phyloP scores from a whole-genome alignment of 306 rosid species.

The Casuarina cunninghamiana region DNA sequence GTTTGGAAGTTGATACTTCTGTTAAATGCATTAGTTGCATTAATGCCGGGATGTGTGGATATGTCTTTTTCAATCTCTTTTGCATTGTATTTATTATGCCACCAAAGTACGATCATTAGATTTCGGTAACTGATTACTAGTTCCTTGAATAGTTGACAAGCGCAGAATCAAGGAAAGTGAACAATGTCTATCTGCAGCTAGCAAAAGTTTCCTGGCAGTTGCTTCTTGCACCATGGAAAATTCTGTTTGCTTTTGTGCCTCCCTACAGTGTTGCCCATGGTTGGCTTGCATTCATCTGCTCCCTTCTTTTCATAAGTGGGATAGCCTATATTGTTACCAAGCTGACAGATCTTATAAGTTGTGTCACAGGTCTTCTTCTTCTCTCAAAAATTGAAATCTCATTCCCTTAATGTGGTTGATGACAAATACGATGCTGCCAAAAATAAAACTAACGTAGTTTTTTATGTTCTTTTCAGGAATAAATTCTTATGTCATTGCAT shows the following conservation, averaged over 20 bases:
- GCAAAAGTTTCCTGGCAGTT: slow-evolving; percentile 62
- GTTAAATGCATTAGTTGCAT: too few relatives aligned
- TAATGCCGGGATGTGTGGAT: not conserved
- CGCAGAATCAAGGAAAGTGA: slow-evolving; percentile 50
- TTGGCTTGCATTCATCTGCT: slow-evolving; percentile 84
- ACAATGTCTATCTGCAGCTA: slow-evolving; percentile 38
- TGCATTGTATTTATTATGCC: not conserved
- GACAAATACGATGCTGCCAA: slow-evolving; percentile 12
- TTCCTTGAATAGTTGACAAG: slow-evolving; percentile 63
- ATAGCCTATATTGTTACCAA: slow-evolving; percentile 83
- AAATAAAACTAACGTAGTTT: slow-evolving; percentile 4
- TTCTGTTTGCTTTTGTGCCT: slow-evolving; percentile 87
- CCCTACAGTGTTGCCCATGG: slow-evolving; percentile 88
- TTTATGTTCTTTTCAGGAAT: slow-evolving; percentile 58
- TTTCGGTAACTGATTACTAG: slow-evolving; percentile 24
- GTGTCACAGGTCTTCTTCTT: slow-evolving; percentile 80
- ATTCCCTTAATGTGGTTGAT: slow-evolving; percentile 22
- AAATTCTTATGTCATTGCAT: slow-evolving; percentile 90
- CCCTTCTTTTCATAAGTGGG: slow-evolving; percentile 83
- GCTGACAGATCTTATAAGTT: slow-evolving; percentile 89
- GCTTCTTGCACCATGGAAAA: slow-evolving; percentile 78
- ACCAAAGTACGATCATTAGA: not conserved
- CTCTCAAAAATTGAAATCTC: slow-evolving; percentile 12
- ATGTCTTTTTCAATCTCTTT: not conserved
- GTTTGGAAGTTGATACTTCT: too few relatives aligned